A percentile compares a stretch with the other conserved stretches of the same genome.
phyloP scores from a whole-genome alignment of 129 eudicot genomes.

The Dittrichia graveolens region DNA sequence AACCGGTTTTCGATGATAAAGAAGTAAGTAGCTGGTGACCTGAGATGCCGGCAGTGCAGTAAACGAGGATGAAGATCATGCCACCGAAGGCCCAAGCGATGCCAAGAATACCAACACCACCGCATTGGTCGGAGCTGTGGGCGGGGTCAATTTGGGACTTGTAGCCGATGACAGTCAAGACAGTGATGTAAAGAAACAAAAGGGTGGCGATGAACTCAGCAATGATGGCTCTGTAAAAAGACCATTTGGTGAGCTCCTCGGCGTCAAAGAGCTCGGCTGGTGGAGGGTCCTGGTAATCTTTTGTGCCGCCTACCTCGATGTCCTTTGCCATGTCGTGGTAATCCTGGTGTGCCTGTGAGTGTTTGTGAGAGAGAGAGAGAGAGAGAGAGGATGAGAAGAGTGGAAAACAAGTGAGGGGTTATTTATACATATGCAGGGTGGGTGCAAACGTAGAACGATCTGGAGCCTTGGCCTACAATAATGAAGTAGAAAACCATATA shows the following conservation, averaged over 20 bases:
- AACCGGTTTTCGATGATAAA: no score
- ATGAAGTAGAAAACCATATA: no score
- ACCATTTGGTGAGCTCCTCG: conserved; percentile 63
- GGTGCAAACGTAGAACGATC: conserved; percentile 4
- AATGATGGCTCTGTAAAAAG: conserved; percentile 58
- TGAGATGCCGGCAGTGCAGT: conserved; percentile 80
- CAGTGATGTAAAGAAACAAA: conserved; percentile 65
- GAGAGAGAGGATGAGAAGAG: not conserved
- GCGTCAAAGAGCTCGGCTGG: conserved; percentile 48
- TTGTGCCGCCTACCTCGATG: conserved; percentile 49
- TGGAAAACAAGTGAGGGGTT: conserved; percentile 4
- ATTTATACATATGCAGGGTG: conserved; percentile 35
- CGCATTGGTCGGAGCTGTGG: conserved; percentile 47
- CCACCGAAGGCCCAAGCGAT: conserved; percentile 81
- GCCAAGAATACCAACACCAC: conserved; percentile 61
- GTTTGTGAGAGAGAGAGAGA: not conserved
- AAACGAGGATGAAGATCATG: conserved; percentile 48
- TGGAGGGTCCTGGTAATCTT: conserved; percentile 74
- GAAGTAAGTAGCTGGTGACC: conserved; percentile 25
- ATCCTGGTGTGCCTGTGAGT: not conserved
- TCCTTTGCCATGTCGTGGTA: conserved; percentile 44
- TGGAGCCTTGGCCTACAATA: not conserved
- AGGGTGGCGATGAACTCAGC: conserved; percentile 68
- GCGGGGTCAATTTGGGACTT: conserved; percentile 42
- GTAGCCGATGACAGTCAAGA: conserved; percentile 70